These are phyloP conservation scores for Diaporthe citri DNA, from an alignment of 2,329 filamentous ascomycete genomes.

Conservation along the genomic window DNA sequence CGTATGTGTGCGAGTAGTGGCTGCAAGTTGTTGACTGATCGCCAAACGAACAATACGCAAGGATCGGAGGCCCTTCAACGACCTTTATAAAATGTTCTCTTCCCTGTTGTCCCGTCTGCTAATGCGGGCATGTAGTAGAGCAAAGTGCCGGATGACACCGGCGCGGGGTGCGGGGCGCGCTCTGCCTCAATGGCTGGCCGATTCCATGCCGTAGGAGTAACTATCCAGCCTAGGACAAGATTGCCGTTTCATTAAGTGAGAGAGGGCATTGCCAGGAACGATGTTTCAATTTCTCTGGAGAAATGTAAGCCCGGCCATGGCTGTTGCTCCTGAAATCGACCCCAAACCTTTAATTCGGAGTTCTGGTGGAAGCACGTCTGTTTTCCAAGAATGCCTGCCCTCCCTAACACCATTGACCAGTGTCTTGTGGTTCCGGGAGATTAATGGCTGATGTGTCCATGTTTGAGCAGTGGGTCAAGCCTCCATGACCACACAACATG, in stretches of 20 bases:
- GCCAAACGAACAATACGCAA: not conserved
- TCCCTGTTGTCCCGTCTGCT: not conserved
- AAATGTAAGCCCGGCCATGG: constrained; percentile 21
- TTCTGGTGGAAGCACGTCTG: not conserved
- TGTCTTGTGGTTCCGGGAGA: not conserved
- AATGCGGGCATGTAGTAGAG: not conserved
- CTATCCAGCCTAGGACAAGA: constrained; percentile 7
- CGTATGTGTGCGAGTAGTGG: not conserved
- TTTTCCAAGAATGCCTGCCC: not conserved
- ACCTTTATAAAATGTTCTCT: not conserved
- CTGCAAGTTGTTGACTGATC: not conserved
- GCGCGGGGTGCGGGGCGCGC: constrained; percentile 36
- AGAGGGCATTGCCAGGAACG: not conserved
- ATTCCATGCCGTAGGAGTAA: not conserved
- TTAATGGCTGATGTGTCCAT: not conserved
- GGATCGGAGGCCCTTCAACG: too few species aligned
- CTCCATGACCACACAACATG: not conserved
- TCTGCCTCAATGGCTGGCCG: constrained; percentile 12
- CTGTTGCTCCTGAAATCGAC: not conserved
- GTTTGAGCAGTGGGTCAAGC: not conserved
- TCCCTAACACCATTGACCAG: not conserved
- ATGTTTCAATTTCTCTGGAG: not conserved
- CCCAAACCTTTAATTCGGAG: not conserved
- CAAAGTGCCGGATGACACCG: constrained; percentile 27
- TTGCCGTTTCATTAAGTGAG: not conserved